phyloP scores from a whole-genome alignment of 1,284 basidiomycete genomes.

The Fistulinella cinereoalba region DNA sequence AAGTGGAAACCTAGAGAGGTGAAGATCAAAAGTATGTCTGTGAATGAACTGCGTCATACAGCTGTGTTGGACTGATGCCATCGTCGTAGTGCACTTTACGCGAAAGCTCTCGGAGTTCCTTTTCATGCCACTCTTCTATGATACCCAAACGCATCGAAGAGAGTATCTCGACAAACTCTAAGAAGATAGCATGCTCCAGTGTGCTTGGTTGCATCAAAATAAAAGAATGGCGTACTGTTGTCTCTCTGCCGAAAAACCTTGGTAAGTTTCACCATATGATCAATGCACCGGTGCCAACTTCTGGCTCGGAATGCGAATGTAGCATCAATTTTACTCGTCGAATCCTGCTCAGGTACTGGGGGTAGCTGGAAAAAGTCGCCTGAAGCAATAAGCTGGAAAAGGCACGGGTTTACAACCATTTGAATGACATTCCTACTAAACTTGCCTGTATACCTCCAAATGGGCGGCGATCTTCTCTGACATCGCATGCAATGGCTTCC shows the following conservation, averaged over 20 bases:
- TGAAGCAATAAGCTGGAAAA: slow-evolving; percentile 60
- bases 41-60: slow-evolving; percentile 38
- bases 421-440: background rate
- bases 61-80: slow-evolving; percentile 60
- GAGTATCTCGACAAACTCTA: slow-evolving; percentile 68
- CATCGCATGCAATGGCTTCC: slow-evolving; percentile 44
- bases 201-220: background rate
- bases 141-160: slow-evolving; percentile 68
- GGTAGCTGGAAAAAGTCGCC: slow-evolving; percentile 83
- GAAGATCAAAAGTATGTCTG: background rate
- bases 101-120: slow-evolving; percentile 45
- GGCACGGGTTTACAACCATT: slow-evolving; percentile 1
- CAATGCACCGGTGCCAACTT: slow-evolving; percentile 53
- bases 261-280: slow-evolving; percentile 36
- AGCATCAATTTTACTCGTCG: slow-evolving; percentile 31
- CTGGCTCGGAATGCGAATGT: slow-evolving; percentile 68
- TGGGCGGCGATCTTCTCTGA: slow-evolving; percentile 49
- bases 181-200: slow-evolving; percentile 5
- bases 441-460: slow-evolving; percentile 75
- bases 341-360: slow-evolving; percentile 55
- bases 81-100: slow-evolving; percentile 47
- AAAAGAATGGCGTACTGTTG: slow-evolving; percentile 31
- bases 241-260: slow-evolving; percentile 49
- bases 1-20: slow-evolving; percentile 21
- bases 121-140: slow-evolving; percentile 34